Base-by-base conservation (phyloP, 2,329 filamentous ascomycete genomes). In the Exophiala sp. region DNA sequence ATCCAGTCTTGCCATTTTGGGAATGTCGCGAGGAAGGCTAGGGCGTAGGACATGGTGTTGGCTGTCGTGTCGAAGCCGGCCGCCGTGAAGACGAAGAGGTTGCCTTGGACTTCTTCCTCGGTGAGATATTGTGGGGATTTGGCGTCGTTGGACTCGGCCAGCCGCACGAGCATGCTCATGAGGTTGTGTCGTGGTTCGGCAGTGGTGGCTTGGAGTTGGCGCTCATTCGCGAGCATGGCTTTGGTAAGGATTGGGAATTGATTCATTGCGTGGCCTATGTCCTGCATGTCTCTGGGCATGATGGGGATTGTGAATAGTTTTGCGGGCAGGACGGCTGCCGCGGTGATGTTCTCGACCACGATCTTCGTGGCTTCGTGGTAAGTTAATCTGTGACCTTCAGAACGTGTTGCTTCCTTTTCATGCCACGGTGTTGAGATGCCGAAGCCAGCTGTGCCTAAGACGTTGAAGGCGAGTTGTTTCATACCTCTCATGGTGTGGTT, bases 1-100 rank as follows among this genome's bases (percentile, higher is more conserved):
- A 82, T 61, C 78, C 79, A 82, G 2, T 72, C 70, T 63, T 83
- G 79, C 66, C 74, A 75, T 47, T 76, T 63, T 0, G 77, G 75
- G 53, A 78, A 66, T 1, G 70, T 63, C 1, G 76, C 72, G 0
- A 82, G 67, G 3, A 79, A 63, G 1, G 71, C 69, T n/a, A 80
- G 60, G 2, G 75, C 72, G 57, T 75, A 82, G 1, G 73, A 69
- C 42, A 82, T 68, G 0, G 75, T 77, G 47, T 77, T 78, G 2
- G 77, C 75, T 1, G 77, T 78, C 0, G 75, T 77, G 55, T 80
- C 74, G 56, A 58, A 59, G 11, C 60, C 62, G 1, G 62, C 62
- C 16, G 50, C 36, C 10, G 60, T 62, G 46, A 61, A 63, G 50
- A 61, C 39, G 55, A 60, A 62, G 12, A 63, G 50, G 40, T 63